Evolutionary conservation across 495 filamentous ascomycete genomes (phyloP), one percentile per base, ranked within the genome.

Genomic region (Chlorociboria aeruginascens): DNA sequence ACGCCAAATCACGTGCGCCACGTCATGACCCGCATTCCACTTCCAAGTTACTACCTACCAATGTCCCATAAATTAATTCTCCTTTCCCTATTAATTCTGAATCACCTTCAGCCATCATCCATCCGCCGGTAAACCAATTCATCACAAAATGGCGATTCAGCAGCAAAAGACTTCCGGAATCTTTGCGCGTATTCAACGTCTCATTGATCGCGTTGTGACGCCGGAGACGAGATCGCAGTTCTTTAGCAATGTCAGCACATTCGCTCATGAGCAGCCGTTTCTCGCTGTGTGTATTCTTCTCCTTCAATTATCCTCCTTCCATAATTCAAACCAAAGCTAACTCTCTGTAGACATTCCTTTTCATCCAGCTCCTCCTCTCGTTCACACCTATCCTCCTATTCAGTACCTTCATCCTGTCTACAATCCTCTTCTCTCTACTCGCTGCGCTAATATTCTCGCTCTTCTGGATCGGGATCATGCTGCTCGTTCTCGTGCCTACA

Each of bases 401-500:
- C 68, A 25, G 71, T 45, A 56, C 71, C 53, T 82, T 83, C 66
- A 62, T 67, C 50, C 50, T 74, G 33, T 70, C 70, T 49, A 67
- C 75, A 39, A 55, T 78, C 58, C 50, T 73, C 55, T 69, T 82
- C 61, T 68, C 74, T 25, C 44, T 78, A 33, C 51, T 75, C 53
- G 68, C 65, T 35, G 74, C 74, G 37, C 45, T 85, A 7, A 45
- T 79, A 50, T 81, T 84, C 65, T 72, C 72, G 7, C 67, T 78
- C 43, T 75, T 79, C 62, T 78, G 74, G 67, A 68, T 73, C 46
- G 74, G 78, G 43, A 51, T 82, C 40, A 81, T 76, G n/a, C 64
- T 81, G 20, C 54, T 83, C 43, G 52, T 86, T 43, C 66, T 86
- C 37, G 63, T 82, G 6, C 82, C 81, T 0, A 74, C 75, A 7